Percentiles rank a stretch among this genome's conserved stretches.
Evolutionary conservation across 495 filamentous ascomycete genomes (phyloP).

Genomic region (Aspergillus diversus): DNA sequence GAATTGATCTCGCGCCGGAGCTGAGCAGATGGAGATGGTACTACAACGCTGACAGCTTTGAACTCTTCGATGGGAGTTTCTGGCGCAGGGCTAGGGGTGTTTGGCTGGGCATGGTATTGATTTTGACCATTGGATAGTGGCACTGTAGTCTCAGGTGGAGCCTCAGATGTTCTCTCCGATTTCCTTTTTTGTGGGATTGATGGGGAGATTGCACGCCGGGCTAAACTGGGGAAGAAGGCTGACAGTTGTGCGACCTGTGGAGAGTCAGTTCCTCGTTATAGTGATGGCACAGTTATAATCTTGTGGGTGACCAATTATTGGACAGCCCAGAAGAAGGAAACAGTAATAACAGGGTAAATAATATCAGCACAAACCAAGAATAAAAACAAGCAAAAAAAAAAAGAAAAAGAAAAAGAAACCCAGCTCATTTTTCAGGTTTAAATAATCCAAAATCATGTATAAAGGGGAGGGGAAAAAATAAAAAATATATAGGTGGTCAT

Average conservation of each 20-base stretch:
- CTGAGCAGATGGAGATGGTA: constrained; percentile 31
- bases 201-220: constrained; percentile 15
- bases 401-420: neutral
- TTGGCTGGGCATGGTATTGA: neutral
- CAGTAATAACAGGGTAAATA: too few species aligned
- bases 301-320: neutral
- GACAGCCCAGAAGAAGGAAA: too few species aligned
- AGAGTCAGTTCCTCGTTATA: constrained; percentile 14
- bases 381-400: neutral
- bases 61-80: neutral
- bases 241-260: neutral
- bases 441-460: neutral
- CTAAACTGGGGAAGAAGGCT: constrained; percentile 7
- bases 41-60: constrained; percentile 25
- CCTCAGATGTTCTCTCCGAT: constrained; percentile 15
- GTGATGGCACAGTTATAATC: neutral
- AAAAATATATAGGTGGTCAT: neutral
- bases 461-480: neutral
- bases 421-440: too few species aligned
- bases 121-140: neutral
- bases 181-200: constrained; percentile 24
- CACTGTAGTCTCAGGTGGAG: neutral
- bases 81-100: constrained; percentile 20
- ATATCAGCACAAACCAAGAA: constrained; percentile 1
- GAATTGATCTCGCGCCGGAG: constrained; percentile 22